These are phyloP conservation scores for Botrytis cinerea DNA, from an alignment of 2,329 filamentous ascomycete genomes.

Conservation along the genomic window DNA sequence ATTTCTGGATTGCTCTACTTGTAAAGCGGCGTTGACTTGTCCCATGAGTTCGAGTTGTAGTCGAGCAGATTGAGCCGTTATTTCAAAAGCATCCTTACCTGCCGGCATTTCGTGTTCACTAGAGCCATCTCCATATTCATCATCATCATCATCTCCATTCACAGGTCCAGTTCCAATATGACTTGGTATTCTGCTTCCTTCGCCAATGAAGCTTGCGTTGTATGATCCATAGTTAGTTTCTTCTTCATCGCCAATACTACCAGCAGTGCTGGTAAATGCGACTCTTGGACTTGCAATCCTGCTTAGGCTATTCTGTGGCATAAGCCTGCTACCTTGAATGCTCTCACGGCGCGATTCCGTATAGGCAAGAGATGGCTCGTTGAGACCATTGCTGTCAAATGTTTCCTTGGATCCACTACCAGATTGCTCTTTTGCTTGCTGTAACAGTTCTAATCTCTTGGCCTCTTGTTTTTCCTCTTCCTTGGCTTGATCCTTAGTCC, in stretches of 20 bases:
- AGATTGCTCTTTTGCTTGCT: conserved; percentile 76
- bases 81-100: conserved; percentile 92
- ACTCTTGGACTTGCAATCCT: conserved; percentile 36
- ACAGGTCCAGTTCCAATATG: conserved; percentile 29
- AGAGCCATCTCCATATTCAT: conserved; percentile 78
- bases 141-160: conserved; percentile 67
- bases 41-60: conserved; percentile 89
- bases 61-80: conserved; percentile 92
- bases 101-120: conserved; percentile 75
- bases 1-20: conserved; percentile 68
- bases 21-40: conserved; percentile 79
- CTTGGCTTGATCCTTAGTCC: conserved; percentile 94
- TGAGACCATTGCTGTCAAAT: conserved; percentile 30
- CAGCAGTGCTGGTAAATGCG: conserved; percentile 38
- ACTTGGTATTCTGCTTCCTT: conserved; percentile 38
- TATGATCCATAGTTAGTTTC: conserved; percentile 54
- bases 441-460: conserved; percentile 72
- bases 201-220: conserved; percentile 54
- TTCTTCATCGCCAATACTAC: conserved; percentile 54
- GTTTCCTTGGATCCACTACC: conserved; percentile 41
- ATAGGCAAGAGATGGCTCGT: conserved; percentile 34
- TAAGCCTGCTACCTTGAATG: conserved; percentile 43
- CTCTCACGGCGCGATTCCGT: conserved; percentile 48
- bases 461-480: conserved; percentile 80
- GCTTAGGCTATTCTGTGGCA: conserved; percentile 35